A percentile compares a stretch with the other conserved stretches of the same genome.
Conservation (phyloP, 139 green algal species). For the Closterium sp. region DNA sequence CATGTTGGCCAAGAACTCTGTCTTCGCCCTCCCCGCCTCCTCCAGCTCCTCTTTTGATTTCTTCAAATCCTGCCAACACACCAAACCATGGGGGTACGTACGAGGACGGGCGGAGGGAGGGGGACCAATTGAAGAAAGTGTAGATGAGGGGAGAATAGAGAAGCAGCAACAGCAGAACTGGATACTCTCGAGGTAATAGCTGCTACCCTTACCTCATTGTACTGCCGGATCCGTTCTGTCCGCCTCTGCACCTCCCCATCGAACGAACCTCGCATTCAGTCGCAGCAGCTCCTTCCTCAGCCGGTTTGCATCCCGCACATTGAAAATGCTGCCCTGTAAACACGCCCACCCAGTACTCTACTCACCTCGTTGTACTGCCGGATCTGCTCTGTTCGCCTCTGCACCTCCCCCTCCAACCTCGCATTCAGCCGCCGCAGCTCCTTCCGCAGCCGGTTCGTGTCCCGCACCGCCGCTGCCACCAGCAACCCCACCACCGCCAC, state of each 20-base stretch:
- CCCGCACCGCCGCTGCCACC: background rate
- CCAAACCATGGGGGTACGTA: background rate
- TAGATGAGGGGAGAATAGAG: background rate
- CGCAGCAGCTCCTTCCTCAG: background rate
- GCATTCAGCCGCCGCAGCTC: background rate
- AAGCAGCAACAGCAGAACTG: too few relatives aligned
- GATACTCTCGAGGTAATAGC: too few relatives aligned
- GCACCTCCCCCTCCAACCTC: conserved; percentile 1
- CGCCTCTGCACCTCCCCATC: background rate
- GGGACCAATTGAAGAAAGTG: too few relatives aligned
- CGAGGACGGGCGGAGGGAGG: background rate
- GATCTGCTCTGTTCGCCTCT: background rate
- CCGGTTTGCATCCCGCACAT: background rate
- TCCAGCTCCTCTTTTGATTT: background rate
- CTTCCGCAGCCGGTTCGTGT: background rate
- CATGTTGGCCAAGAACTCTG: too few relatives aligned
- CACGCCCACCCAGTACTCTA: too few relatives aligned
- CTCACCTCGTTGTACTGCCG: background rate
- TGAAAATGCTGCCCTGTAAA: too few relatives aligned
- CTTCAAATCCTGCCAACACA: background rate
- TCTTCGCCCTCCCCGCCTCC: background rate
- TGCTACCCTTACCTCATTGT: background rate
- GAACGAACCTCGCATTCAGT: background rate
- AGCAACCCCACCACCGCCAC: background rate
- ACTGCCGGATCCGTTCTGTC: background rate